A percentile compares a stretch with the other conserved stretches of the same genome.
Evolutionary conservation across 2,329 filamentous ascomycete species (phyloP).

Genomic region (Colletotrichum lini): DNA sequence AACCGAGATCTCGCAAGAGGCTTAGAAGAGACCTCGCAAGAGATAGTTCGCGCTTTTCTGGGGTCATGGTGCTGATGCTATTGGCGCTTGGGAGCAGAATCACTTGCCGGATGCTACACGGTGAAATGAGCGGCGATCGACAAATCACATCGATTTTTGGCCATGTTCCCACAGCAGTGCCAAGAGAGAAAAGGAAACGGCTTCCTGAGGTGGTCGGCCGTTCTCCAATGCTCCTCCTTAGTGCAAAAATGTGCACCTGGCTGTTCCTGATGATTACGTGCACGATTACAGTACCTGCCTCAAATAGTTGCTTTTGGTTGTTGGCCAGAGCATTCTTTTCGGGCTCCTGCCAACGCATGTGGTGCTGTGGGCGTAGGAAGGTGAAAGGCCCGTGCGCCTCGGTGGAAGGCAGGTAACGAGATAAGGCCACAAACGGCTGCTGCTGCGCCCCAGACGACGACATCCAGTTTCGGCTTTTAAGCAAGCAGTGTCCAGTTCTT

Average conservation of each 20-base stretch:
- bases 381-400: background rate
- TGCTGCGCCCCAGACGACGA: background rate
- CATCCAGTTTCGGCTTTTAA: background rate
- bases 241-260: too few species aligned
- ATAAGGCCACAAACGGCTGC: background rate
- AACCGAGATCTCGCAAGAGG: background rate
- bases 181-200: background rate
- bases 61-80: background rate
- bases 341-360: background rate
- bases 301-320: background rate
- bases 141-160: background rate
- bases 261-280: background rate
- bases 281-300: background rate
- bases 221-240: too few species aligned
- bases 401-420: constrained; percentile 1
- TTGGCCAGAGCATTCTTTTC: background rate
- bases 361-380: background rate
- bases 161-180: background rate
- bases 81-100: background rate
- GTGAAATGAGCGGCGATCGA: background rate
- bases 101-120: background rate
- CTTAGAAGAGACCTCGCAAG: background rate
- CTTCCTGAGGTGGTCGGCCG: background rate
- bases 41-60: background rate
- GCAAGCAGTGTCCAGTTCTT: background rate